Conservation (phyloP, 1,284 basidiomycete species). For the Leccinum subrobustum region DNA sequence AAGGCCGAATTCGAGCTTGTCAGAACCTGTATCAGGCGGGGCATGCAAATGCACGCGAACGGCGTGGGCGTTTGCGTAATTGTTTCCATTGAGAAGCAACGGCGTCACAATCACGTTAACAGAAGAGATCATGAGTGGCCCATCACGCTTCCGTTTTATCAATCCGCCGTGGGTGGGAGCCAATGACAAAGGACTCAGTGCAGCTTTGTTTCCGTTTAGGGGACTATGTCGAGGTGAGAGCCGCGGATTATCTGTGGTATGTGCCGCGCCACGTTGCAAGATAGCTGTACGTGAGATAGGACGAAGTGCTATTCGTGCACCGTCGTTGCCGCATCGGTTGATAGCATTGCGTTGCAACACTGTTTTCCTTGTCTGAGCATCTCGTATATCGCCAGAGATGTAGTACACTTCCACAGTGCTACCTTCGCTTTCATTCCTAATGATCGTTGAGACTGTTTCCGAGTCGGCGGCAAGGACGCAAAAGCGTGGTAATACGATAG, state of each 20-base stretch:
- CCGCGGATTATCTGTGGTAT: constrained; percentile 21
- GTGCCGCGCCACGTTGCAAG: constrained; percentile 31
- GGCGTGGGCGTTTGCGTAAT: constrained; percentile 49
- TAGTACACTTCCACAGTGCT: constrained; percentile 59
- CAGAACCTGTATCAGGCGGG: constrained; percentile 54
- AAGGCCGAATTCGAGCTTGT: constrained; percentile 79
- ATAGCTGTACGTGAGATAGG: constrained; percentile 30
- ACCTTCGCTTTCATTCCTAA: constrained; percentile 56
- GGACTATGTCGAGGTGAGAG: constrained; percentile 36
- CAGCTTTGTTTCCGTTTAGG: constrained; percentile 20
- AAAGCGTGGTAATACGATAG: constrained; percentile 64
- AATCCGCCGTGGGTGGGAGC: constrained; percentile 23
- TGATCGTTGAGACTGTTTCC: constrained; percentile 52
- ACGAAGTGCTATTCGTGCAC: constrained; percentile 56
- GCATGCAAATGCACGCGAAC: constrained; percentile 57
- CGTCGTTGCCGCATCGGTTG: constrained; percentile 55
- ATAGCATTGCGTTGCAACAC: constrained; percentile 57
- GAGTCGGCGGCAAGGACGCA: constrained; percentile 62
- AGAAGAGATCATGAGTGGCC: constrained; percentile 60
- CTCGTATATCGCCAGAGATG: constrained; percentile 52
- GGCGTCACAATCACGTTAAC: constrained; percentile 55
- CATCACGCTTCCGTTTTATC: constrained; percentile 45
- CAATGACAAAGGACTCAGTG: constrained; percentile 21
- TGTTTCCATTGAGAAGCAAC: constrained; percentile 36
- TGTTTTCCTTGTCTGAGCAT: constrained; percentile 59